Conservation (phyloP, 257 asterid species). For the Salvia rosmarinus region DNA sequence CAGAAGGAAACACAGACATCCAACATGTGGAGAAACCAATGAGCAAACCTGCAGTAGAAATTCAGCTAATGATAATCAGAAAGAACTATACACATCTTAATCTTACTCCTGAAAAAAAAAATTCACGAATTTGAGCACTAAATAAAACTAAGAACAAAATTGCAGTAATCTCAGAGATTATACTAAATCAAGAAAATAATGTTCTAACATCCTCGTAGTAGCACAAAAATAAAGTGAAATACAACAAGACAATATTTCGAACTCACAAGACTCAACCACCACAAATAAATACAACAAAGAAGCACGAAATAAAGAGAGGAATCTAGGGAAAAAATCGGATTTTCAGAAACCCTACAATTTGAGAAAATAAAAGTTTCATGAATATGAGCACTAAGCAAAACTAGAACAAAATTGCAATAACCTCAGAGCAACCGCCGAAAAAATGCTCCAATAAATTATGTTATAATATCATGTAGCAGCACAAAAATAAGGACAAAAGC, state of each 20-base stretch:
- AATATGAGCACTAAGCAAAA: neutral
- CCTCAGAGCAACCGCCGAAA: neutral
- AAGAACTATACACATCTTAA: neutral
- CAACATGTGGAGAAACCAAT: neutral
- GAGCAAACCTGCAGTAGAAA: neutral
- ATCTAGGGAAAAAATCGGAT: neutral
- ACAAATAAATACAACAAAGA: neutral
- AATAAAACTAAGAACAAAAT: neutral
- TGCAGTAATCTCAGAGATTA: neutral
- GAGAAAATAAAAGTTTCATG: neutral
- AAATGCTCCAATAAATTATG: neutral
- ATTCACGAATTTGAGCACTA: neutral
- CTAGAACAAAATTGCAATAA: neutral
- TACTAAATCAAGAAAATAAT: neutral
- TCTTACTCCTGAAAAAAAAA: neutral
- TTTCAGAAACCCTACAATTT: neutral
- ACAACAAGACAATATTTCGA: neutral
- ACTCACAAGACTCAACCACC: conserved; percentile 9
- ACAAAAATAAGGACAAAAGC: neutral
- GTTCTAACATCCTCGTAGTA: neutral
- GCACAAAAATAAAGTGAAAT: neutral
- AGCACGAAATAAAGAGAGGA: neutral
- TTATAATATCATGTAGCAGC: neutral
- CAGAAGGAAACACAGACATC: no score
- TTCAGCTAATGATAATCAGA: neutral